phyloP scores from a whole-genome alignment of 148 eudicot genomes.

The Spergularia bocconei region DNA sequence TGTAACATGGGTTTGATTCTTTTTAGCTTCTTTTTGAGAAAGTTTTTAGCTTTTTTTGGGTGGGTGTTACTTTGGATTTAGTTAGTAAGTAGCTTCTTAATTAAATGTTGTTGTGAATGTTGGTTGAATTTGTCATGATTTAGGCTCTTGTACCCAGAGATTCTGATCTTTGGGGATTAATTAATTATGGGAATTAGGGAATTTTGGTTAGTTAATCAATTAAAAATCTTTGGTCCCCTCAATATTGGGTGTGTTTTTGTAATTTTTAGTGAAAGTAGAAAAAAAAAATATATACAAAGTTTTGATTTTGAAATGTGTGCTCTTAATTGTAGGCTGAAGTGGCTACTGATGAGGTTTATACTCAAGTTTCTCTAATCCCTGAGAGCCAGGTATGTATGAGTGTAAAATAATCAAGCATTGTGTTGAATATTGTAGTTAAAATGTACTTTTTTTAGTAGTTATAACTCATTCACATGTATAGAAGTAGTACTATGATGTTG shows the following conservation, averaged over 20 bases:
- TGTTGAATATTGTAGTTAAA: conserved; percentile 13
- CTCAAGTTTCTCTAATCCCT: conserved; percentile 79
- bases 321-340: conserved; percentile 65
- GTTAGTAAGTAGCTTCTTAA: conserved; percentile 1
- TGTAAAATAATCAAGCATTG: conserved; percentile 16
- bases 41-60: conserved; percentile 23
- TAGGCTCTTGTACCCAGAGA: conserved; percentile 23
- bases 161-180: conserved; percentile 19
- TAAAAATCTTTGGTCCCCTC: conserved; percentile 25
- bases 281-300: conserved; percentile 7
- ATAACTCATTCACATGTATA: not conserved
- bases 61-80: conserved; percentile 9
- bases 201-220: conserved; percentile 1
- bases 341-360: conserved; percentile 89
- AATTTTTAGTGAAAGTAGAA: conserved; percentile 2
- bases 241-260: conserved; percentile 22
- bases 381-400: conserved; percentile 58
- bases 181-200: conserved; percentile 24
- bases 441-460: not conserved
- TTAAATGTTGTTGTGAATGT: conserved; percentile 26
- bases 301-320: conserved; percentile 36
- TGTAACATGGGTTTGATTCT: conserved; percentile 17
- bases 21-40: conserved; percentile 17
- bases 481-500: not conserved
- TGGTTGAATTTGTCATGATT: conserved; percentile 27